Conservation (phyloP, 768 basidiomycete genomes). For the Rhodotorula toruloides region DNA sequence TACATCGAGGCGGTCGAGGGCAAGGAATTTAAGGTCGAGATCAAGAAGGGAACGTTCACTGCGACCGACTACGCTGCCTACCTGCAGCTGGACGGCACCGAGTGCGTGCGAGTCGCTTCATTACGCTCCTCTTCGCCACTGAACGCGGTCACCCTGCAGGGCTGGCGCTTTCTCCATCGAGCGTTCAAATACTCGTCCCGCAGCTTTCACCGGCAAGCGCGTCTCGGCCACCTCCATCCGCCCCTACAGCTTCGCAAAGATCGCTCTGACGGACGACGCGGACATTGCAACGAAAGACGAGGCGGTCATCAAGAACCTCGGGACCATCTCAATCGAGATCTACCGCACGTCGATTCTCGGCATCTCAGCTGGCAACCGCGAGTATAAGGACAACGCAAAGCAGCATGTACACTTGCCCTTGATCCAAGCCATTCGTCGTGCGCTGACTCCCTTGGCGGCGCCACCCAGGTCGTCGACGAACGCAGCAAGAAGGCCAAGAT, state of each 20-base stretch:
- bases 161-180: background rate
- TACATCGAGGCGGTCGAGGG: conserved; percentile 20
- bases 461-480: conserved; percentile 17
- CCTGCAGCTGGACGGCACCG: background rate
- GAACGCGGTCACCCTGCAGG: background rate
- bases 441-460: background rate
- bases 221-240: background rate
- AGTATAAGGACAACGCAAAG: background rate
- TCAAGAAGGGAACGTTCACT: too few species aligned
- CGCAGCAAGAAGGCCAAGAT: conserved; percentile 20
- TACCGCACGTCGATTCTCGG: background rate
- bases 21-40: conserved; percentile 4
- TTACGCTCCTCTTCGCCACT: background rate
- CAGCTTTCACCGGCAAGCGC: background rate
- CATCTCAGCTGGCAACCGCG: too few species aligned
- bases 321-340: background rate
- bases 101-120: background rate
- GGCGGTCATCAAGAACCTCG: conserved; percentile 12
- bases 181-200: background rate
- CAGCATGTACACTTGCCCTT: too few species aligned
- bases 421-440: background rate
- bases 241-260: conserved; percentile 8
- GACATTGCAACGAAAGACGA: background rate
- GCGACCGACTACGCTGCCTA: background rate
- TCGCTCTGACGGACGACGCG: conserved; percentile 10